A percentile compares a stretch with the other conserved stretches of the same genome.
phyloP scores from a whole-genome alignment of 805 yeast species.

The Cyberlindnera saturnus region DNA sequence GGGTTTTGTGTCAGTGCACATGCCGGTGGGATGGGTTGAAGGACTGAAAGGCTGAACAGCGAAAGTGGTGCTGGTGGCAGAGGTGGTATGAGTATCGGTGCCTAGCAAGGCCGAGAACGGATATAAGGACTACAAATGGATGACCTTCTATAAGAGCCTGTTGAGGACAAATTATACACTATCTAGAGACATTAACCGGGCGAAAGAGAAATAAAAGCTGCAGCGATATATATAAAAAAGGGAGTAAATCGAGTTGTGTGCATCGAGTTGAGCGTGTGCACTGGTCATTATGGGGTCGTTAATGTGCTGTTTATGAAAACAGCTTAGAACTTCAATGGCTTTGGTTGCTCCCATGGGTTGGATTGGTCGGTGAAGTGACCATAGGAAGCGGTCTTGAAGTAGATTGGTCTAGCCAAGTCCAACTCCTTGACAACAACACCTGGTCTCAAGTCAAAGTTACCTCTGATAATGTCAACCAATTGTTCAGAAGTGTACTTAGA shows the following conservation, averaged over 20 bases:
- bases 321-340: slow-evolving; percentile 53
- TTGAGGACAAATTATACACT: slow-evolving; percentile 15
- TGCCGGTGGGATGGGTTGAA: no score
- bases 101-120: no score
- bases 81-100: not conserved
- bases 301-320: not conserved
- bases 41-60: no score
- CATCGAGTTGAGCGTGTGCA: slow-evolving; percentile 17
- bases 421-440: slow-evolving; percentile 97
- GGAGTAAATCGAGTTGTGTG: not conserved
- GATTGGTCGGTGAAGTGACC: slow-evolving; percentile 99
- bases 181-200: not conserved
- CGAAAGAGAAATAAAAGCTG: slow-evolving; percentile 1
- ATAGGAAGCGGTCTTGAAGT: slow-evolving; percentile 97
- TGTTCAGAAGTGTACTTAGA: slow-evolving; percentile 84
- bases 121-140: not conserved
- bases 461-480: slow-evolving; percentile 83
- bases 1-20: no score
- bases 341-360: slow-evolving; percentile 98
- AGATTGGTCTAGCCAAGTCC: slow-evolving; percentile 98
- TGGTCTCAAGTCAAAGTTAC: slow-evolving; percentile 98
- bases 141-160: slow-evolving; percentile 18
- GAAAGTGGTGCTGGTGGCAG: not conserved
- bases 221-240: not conserved
- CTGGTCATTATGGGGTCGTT: slow-evolving; percentile 9